A percentile compares a stretch with the other conserved stretches of the same genome.
Evolutionary conservation across 371 early-diverging fungal species (phyloP).

Genomic region (Mortierella sp.): DNA sequence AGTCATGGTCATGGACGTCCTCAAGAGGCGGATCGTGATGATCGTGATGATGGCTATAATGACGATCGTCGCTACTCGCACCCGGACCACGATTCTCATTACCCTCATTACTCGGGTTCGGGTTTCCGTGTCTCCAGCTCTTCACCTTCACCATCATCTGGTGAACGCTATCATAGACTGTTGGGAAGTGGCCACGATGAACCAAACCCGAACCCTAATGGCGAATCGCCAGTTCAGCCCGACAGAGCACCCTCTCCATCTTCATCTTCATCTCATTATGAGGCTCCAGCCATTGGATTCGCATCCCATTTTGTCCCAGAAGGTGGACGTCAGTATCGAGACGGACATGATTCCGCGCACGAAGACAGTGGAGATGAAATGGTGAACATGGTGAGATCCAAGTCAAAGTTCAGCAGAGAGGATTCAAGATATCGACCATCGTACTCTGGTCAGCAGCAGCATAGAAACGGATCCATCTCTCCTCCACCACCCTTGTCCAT

Average conservation of each 20-base stretch:
- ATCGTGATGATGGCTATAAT: background rate
- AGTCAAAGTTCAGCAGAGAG: background rate
- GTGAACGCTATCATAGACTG: slow-evolving; percentile 8
- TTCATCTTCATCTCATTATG: background rate
- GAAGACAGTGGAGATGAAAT: background rate
- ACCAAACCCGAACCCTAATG: slow-evolving; percentile 42
- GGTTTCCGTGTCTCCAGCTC: slow-evolving; percentile 11
- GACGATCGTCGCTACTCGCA: background rate
- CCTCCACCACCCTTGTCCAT: slow-evolving; percentile 10
- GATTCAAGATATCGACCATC: background rate
- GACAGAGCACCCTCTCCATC: slow-evolving; percentile 7
- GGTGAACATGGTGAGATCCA: slow-evolving; percentile 1
- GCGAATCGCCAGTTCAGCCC: slow-evolving; percentile 34
- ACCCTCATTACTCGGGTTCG: background rate
- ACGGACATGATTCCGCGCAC: background rate
- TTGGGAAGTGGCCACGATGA: slow-evolving; percentile 23
- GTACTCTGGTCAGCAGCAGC: background rate
- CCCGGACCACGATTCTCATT: background rate
- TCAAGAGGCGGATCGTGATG: background rate
- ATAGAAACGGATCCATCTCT: slow-evolving; percentile 3
- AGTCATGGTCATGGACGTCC: background rate
- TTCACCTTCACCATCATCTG: background rate
- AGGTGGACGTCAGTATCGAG: background rate
- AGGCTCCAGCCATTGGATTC: background rate
- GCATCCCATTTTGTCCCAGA: slow-evolving; percentile 35